Conservation (phyloP, 2,329 filamentous ascomycete species). For the Botrytis pseudocinerea region DNA sequence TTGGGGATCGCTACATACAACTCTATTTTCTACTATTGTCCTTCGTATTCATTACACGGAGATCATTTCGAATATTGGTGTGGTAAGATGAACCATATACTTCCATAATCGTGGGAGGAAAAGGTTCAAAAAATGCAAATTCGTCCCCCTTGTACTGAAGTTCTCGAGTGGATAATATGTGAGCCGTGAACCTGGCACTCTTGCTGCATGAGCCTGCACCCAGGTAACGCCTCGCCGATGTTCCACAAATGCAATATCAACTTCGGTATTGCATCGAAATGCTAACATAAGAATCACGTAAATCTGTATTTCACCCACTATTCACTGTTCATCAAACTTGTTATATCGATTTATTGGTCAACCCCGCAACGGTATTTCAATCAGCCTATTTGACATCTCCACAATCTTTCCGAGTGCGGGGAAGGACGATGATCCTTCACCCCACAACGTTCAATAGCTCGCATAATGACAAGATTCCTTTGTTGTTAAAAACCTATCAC, state of each 20-base stretch:
- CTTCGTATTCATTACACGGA: not conserved
- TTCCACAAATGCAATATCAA: not conserved
- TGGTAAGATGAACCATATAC: too few relatives aligned
- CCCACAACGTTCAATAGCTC: not conserved
- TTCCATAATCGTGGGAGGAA: not conserved
- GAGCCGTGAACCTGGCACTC: not conserved
- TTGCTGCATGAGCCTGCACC: not conserved
- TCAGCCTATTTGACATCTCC: not conserved
- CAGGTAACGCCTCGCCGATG: not conserved
- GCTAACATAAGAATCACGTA: not conserved
- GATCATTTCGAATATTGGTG: not conserved
- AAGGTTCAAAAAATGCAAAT: not conserved
- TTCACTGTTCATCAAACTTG: not conserved
- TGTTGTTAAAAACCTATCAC: not conserved
- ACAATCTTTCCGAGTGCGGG: not conserved
- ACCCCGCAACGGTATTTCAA: conserved; percentile 7
- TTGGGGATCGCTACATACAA: not conserved
- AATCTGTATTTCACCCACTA: not conserved
- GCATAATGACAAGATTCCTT: not conserved
- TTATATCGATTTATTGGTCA: not conserved
- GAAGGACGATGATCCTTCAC: conserved; percentile 5
- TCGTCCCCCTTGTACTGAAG: not conserved
- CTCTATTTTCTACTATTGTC: not conserved
- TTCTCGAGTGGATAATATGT: not conserved
- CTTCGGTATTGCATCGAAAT: not conserved